Evolutionary conservation across 345 rosid species (phyloP), one percentile per base, ranked within the genome.

Genomic region (Salix suchowensis): DNA sequence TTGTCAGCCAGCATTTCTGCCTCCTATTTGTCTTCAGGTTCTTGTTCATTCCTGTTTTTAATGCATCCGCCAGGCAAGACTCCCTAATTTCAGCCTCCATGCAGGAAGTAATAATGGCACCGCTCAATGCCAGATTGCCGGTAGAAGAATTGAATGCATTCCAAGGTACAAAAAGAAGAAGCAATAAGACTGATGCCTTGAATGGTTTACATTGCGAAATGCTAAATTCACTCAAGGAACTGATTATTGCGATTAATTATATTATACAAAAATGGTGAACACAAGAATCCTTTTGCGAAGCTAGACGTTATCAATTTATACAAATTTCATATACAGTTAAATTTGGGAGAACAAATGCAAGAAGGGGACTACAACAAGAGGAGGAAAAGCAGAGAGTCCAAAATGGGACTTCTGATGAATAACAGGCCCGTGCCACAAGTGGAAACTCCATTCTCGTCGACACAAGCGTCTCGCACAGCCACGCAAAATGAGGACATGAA

Each of bases 261-360:
- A 75, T 50, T 62, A 42, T 78, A 70, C 81, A 80, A 76, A 82
- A 75, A 78, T 60, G 82, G 70, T 46, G 48, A 70, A 73, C 64
- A 62, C 34, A 65, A 21, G 67, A 64, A 70, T 67, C 66, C 48
- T n/a, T 65, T 37, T 36, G 67, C 72, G 68, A 75, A 37, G 46
- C 68, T 48, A 48, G 39, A 34, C 16, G 23, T 66, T 69, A 70
- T 72, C 68, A 83, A 77, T 72, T 82, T 83, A 81, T 81, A 85
- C 85, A 76, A 64, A 75, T 72, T 75, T 74, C 85, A 86, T 86
- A 80, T 88, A 86, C 91, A 86, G 26, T 78, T 81, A 70, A 79
- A 70, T 67, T 83, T 65, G 71, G 46, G 71, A 61, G 74, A 65
- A 72, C 54, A 52, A 76, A 82, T 66, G 79, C 73, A 68, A 55